phyloP scores from a whole-genome alignment of 352 stramenopile species.

The Globisporangium middletonii region DNA sequence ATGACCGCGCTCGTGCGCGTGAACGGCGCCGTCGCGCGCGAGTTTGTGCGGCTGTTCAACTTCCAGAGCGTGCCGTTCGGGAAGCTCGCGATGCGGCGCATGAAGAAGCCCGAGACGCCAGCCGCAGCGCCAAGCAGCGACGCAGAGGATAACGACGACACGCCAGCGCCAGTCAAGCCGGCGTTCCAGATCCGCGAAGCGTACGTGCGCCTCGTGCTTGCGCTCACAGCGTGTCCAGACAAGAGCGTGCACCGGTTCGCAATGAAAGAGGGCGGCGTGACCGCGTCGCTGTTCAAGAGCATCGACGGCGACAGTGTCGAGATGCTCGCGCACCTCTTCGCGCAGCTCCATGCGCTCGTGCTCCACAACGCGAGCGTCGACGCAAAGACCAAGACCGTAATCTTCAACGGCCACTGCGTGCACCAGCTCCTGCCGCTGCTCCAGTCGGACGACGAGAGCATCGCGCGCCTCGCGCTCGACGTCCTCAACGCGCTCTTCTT shows the following conservation, averaged over 20 bases:
- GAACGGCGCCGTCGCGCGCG: slow-evolving; percentile 36
- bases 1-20: slow-evolving; percentile 36
- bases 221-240: slow-evolving; percentile 54
- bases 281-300: slow-evolving; percentile 67
- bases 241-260: slow-evolving; percentile 78
- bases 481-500: slow-evolving; percentile 65
- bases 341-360: slow-evolving; percentile 36
- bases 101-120: slow-evolving; percentile 41
- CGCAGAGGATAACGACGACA: not conserved
- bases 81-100: slow-evolving; percentile 48
- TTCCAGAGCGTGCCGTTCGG: slow-evolving; percentile 61
- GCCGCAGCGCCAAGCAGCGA: slow-evolving; percentile 2
- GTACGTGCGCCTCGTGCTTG: slow-evolving; percentile 61
- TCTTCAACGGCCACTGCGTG: slow-evolving; percentile 59
- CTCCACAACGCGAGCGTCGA: slow-evolving; percentile 51
- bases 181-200: slow-evolving; percentile 58
- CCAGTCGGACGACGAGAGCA: slow-evolving; percentile 41
- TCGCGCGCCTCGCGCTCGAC: slow-evolving; percentile 26
- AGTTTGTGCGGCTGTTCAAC: slow-evolving; percentile 77
- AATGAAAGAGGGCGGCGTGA: slow-evolving; percentile 63
- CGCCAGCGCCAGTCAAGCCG: slow-evolving; percentile 6
- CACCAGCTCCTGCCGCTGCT: slow-evolving; percentile 69
- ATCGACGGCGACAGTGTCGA: slow-evolving; percentile 63
- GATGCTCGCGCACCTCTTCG: slow-evolving; percentile 45
- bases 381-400: slow-evolving; percentile 41